These are phyloP conservation scores for Calvatia gigantea DNA, from an alignment of 768 basidiomycete genomes.

Conservation along the genomic window DNA sequence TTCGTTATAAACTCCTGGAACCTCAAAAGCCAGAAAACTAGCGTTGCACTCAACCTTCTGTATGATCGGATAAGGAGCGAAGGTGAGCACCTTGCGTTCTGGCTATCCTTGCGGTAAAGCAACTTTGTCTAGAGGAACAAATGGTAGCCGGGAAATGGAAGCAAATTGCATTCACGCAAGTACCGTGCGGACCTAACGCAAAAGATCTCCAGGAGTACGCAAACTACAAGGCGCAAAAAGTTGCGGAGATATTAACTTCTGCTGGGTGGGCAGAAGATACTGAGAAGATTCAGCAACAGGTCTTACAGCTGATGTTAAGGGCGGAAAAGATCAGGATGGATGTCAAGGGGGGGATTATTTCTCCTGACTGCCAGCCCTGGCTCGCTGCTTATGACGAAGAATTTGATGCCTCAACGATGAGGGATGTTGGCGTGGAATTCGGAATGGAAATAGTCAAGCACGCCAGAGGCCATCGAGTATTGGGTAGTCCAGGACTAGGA, in stretches of 20 bases:
- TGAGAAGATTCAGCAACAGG: neutral
- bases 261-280: slow-evolving; percentile 1
- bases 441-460: neutral
- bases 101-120: neutral
- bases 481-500: slow-evolving; percentile 8
- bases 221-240: neutral
- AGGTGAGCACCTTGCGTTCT: neutral
- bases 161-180: slow-evolving; percentile 33
- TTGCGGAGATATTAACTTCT: neutral
- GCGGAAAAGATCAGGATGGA: slow-evolving; percentile 2
- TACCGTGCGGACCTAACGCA: neutral
- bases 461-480: neutral
- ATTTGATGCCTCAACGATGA: neutral
- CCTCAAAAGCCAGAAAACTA: slow-evolving; percentile 31
- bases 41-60: slow-evolving; percentile 27
- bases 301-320: neutral
- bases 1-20: slow-evolving; percentile 35
- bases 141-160: slow-evolving; percentile 45
- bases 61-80: slow-evolving; percentile 7
- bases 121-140: slow-evolving; percentile 12
- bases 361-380: slow-evolving; percentile 4
- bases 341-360: neutral
- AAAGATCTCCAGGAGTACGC: neutral
- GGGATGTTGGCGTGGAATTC: neutral
- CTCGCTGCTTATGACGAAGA: neutral